Conservation (phyloP, 2,329 filamentous ascomycete species). For the Leptographium wingfieldii region DNA sequence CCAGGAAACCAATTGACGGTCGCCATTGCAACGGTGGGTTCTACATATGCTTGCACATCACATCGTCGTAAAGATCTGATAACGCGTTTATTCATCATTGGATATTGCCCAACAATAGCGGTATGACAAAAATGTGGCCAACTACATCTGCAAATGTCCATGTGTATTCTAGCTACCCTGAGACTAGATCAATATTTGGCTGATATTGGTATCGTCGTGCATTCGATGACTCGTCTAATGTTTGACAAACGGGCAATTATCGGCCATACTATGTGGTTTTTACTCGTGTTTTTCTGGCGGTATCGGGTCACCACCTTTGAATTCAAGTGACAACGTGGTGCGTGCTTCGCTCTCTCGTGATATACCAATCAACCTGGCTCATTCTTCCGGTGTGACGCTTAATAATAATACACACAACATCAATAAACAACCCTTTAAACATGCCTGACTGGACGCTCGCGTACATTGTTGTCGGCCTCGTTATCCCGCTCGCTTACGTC, state of each 20-base stretch:
- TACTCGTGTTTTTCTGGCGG: not conserved
- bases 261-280: not conserved
- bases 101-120: no score
- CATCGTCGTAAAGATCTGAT: not conserved
- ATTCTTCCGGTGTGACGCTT: not conserved
- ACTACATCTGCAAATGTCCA: no score
- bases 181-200: not conserved
- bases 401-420: not conserved
- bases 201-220: not conserved
- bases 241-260: not conserved
- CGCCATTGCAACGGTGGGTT: no score
- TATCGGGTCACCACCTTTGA: not conserved
- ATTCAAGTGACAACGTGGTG: not conserved
- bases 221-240: not conserved
- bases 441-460: constrained; percentile 2
- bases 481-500: not conserved
- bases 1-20: no score
- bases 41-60: not conserved
- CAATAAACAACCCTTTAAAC: not conserved
- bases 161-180: no score
- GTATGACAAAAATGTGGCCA: no score
- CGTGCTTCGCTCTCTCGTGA: not conserved
- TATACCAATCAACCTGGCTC: not conserved
- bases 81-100: not conserved
- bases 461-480: constrained; percentile 1